These are phyloP conservation scores for Raffaelea arxii DNA, from an alignment of 2,329 filamentous ascomycete genomes.

Conservation along the genomic window DNA sequence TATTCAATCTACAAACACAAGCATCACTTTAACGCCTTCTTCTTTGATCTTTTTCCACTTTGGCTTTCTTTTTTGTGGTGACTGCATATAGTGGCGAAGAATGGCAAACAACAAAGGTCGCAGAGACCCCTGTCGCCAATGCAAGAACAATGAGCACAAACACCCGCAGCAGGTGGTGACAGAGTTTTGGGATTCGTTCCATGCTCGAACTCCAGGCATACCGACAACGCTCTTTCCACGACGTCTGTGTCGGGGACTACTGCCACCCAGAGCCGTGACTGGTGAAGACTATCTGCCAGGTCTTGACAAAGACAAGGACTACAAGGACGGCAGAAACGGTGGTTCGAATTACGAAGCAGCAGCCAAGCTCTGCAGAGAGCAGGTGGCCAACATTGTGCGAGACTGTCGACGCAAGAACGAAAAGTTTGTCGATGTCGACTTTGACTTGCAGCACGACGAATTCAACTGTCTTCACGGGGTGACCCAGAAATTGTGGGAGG, in stretches of 20 bases:
- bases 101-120: too few relatives aligned
- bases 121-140: too few relatives aligned
- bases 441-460: conserved; percentile 30
- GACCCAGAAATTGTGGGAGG: conserved; percentile 1
- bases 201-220: conserved; percentile 29
- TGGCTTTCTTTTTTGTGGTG: too few relatives aligned
- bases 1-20: too few relatives aligned
- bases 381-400: conserved; percentile 27
- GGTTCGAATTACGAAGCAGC: conserved; percentile 28
- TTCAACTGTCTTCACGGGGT: conserved; percentile 27
- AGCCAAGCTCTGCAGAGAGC: conserved; percentile 27
- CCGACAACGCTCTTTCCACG: conserved; percentile 35
- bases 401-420: conserved; percentile 35
- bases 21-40: too few relatives aligned
- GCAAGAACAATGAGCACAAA: conserved; percentile 15
- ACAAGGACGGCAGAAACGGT: neutral
- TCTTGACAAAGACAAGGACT: too few relatives aligned
- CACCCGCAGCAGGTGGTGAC: conserved; percentile 29
- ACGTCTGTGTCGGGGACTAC: conserved; percentile 9
- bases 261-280: too few relatives aligned
- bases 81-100: too few relatives aligned
- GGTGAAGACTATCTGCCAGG: too few relatives aligned
- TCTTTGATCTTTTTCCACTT: too few relatives aligned
- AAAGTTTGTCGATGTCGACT: conserved; percentile 34
- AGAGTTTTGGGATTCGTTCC: conserved; percentile 32